These are phyloP conservation scores for Arachis monticola DNA, from an alignment of 331 rosid species.

Conservation along the genomic window DNA sequence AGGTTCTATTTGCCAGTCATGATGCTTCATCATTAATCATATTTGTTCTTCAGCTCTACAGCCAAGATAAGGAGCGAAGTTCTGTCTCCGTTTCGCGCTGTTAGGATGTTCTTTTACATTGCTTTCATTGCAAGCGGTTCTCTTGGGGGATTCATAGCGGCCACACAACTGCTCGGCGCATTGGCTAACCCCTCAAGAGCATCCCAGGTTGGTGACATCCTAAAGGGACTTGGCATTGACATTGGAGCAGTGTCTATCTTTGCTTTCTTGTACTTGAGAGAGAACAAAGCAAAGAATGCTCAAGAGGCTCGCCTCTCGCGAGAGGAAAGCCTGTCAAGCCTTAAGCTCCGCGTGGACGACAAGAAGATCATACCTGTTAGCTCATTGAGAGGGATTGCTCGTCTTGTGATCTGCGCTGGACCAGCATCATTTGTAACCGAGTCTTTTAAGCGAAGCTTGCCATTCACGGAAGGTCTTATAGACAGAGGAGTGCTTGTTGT, in stretches of 20 bases:
- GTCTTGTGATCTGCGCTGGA: slow-evolving; percentile 92
- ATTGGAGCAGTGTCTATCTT: slow-evolving; percentile 82
- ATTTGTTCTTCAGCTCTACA: slow-evolving; percentile 77
- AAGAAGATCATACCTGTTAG: slow-evolving; percentile 66
- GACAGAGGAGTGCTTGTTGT: slow-evolving; percentile 91
- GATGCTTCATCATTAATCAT: slow-evolving; percentile 52
- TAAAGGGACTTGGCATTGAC: slow-evolving; percentile 77
- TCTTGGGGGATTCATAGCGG: slow-evolving; percentile 77
- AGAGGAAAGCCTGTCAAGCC: slow-evolving; percentile 84
- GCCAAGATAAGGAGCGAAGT: slow-evolving; percentile 92
- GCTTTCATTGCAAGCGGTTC: slow-evolving; percentile 84
- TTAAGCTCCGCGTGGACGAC: slow-evolving; percentile 77
- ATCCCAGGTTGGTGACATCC: slow-evolving; percentile 56
- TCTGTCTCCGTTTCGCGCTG: slow-evolving; percentile 90
- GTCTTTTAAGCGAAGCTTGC: slow-evolving; percentile 72
- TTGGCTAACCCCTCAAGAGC: slow-evolving; percentile 71
- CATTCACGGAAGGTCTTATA: slow-evolving; percentile 73
- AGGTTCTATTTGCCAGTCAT: slow-evolving; percentile 50
- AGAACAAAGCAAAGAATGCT: slow-evolving; percentile 78
- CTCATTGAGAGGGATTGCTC: slow-evolving; percentile 80
- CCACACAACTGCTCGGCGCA: slow-evolving; percentile 73
- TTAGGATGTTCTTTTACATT: slow-evolving; percentile 93
- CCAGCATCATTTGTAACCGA: slow-evolving; percentile 69
- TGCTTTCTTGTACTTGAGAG: slow-evolving; percentile 74
- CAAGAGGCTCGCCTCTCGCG: slow-evolving; percentile 80